Conservation (phyloP, 108 stramenopile genomes). For the Skeletonema tropicum region DNA sequence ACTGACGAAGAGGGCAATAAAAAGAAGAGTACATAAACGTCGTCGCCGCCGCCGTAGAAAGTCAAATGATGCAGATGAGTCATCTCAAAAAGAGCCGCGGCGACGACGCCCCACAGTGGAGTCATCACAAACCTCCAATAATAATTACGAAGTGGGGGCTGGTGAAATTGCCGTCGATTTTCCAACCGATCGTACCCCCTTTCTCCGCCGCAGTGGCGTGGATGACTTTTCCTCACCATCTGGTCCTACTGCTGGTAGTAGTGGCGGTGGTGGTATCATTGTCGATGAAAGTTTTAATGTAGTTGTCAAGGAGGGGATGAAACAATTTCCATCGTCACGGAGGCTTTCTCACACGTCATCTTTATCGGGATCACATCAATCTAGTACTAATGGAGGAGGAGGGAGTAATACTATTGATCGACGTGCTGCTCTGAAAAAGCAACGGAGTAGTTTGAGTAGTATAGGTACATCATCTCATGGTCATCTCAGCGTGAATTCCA, state of each 20-base stretch:
- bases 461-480: too few species aligned
- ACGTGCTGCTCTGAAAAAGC: too few species aligned
- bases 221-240: too few species aligned
- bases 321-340: not conserved
- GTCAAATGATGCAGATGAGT: too few species aligned
- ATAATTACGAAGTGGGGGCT: not conserved
- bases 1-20: not conserved
- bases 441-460: too few species aligned
- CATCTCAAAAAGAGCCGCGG: not conserved
- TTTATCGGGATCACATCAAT: not conserved
- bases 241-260: too few species aligned
- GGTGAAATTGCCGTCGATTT: conserved; percentile 1
- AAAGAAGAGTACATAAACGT: not conserved
- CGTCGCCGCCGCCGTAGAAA: not conserved
- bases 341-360: not conserved
- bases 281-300: not conserved
- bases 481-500: too few species aligned
- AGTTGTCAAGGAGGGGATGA: not conserved
- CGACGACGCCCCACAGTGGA: not conserved
- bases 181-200: not conserved
- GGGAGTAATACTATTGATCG: too few species aligned
- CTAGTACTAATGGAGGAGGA: too few species aligned
- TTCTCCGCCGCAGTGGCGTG: not conserved
- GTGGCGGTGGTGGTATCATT: not conserved
- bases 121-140: not conserved